These are phyloP conservation scores for Kalmusia sp. DNA, from an alignment of 2,329 filamentous ascomycete genomes.

Conservation along the genomic window DNA sequence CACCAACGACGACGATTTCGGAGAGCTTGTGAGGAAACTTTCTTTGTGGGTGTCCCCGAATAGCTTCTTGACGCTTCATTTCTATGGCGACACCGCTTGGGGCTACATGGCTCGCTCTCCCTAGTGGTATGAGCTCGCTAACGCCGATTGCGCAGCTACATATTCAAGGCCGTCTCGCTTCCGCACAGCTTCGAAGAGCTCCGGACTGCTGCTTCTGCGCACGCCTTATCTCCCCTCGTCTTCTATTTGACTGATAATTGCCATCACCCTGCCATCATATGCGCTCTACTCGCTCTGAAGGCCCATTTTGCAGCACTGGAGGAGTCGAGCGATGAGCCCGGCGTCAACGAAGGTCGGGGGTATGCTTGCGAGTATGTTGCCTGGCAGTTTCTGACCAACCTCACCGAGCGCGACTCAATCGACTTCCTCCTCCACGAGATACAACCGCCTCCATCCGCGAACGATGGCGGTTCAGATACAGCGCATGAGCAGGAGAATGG, in stretches of 20 bases:
- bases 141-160: slow-evolving; percentile 37
- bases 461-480: slow-evolving; percentile 14
- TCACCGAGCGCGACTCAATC: slow-evolving; percentile 76
- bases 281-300: slow-evolving; percentile 76
- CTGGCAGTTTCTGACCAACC: slow-evolving; percentile 75
- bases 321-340: slow-evolving; percentile 63
- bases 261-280: slow-evolving; percentile 74
- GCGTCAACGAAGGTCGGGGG: slow-evolving; percentile 71
- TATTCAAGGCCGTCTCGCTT: slow-evolving; percentile 65
- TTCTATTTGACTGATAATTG: slow-evolving; percentile 68
- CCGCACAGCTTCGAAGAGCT: slow-evolving; percentile 78
- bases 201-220: slow-evolving; percentile 68
- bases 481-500: slow-evolving; percentile 11
- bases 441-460: slow-evolving; percentile 48
- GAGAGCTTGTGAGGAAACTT: slow-evolving; percentile 71
- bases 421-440: slow-evolving; percentile 78
- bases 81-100: not conserved
- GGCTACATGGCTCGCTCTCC: not conserved
- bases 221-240: slow-evolving; percentile 65
- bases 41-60: slow-evolving; percentile 58
- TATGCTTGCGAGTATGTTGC: slow-evolving; percentile 82
- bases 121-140: slow-evolving; percentile 10
- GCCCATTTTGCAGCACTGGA: slow-evolving; percentile 74
- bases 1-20: slow-evolving; percentile 65
- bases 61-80: not conserved